Base-by-base conservation (phyloP, 2,329 filamentous ascomycete genomes). In the Trichoderma pleuroti region DNA sequence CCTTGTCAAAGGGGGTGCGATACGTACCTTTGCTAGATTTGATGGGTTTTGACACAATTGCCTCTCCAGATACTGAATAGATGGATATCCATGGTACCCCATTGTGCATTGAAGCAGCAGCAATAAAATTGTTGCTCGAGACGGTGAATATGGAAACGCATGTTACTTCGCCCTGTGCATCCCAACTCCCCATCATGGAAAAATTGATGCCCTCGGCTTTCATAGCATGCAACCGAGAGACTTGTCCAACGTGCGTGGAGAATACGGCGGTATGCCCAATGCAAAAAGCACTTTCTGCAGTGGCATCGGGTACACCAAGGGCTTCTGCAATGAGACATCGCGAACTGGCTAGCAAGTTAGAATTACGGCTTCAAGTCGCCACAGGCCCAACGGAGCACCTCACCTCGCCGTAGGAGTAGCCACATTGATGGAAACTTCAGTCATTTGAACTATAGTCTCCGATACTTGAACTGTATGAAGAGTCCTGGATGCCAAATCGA, bases 401-500 rank as follows among this genome's bases (percentile, higher is more conserved):
- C 79, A 84, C 84, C 78, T 81, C 71, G 79, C 77, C 6, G 74
- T 74, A 4, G 77, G 72, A 3, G 76, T 78, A 18, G 82, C 73
- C 56, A 87, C 74, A 9, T 82, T 83, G 3, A 86, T 77, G 21
- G 75, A 81, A 34, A 76, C 78, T 67, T 87, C 85, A 0, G 88
- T 90, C 5, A 90, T 80, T 74, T 91, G 89, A 3, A 88, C 77
- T 6, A 86, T 80, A 1, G 76, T 77, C 1, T 80, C 79, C 6
- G 78, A 74, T 12, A 80, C 75, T 36, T 81, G 79, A 4, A 78
- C 76, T 14, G 84, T 82, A 24, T 82, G 82, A 30, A 91, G 78
- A 0, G 89, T 91, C 57, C 85, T 81, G 5, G 83, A 85, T 2
- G 79, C 78, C 18, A 86, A 77, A 74, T 91, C 88, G 71, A 90